phyloP scores from a whole-genome alignment of 176 grass and related monocot species.

The Elymus sibiricus region DNA sequence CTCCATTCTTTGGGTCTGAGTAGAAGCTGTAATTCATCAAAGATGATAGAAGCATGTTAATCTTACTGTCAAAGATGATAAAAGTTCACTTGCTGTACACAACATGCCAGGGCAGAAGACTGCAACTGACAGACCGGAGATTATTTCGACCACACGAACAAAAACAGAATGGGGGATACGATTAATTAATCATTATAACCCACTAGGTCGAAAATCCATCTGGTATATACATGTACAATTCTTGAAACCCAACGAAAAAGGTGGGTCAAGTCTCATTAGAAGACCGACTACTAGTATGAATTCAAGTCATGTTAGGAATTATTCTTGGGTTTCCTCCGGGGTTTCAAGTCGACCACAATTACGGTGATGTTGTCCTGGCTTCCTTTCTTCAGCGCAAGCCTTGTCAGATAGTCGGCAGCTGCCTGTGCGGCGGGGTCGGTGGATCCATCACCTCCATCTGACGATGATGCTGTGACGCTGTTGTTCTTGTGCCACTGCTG shows the following conservation, averaged over 20 bases:
- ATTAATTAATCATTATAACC: slow-evolving; percentile 1
- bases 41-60: slow-evolving; percentile 14
- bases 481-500: slow-evolving; percentile 91
- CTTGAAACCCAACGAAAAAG: slow-evolving; percentile 50
- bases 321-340: slow-evolving; percentile 67
- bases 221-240: slow-evolving; percentile 61
- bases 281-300: slow-evolving; percentile 22
- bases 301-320: slow-evolving; percentile 39
- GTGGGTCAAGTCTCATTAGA: slow-evolving; percentile 38
- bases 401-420: slow-evolving; percentile 59
- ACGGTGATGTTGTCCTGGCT: slow-evolving; percentile 83
- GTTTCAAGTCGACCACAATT: slow-evolving; percentile 80
- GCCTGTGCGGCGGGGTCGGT: slow-evolving; percentile 71
- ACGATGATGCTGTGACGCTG: slow-evolving; percentile 14
- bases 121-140: neutral
- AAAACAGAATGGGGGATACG: neutral
- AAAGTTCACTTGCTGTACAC: slow-evolving; percentile 26
- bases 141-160: neutral
- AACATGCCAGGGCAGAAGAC: neutral
- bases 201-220: slow-evolving; percentile 23
- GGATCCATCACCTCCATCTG: slow-evolving; percentile 34
- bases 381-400: slow-evolving; percentile 75
- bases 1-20: neutral
- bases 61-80: slow-evolving; percentile 22
- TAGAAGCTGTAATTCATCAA: too few species aligned